phyloP scores from a whole-genome alignment of 495 filamentous ascomycete species.

The Filosporella fistucella region DNA sequence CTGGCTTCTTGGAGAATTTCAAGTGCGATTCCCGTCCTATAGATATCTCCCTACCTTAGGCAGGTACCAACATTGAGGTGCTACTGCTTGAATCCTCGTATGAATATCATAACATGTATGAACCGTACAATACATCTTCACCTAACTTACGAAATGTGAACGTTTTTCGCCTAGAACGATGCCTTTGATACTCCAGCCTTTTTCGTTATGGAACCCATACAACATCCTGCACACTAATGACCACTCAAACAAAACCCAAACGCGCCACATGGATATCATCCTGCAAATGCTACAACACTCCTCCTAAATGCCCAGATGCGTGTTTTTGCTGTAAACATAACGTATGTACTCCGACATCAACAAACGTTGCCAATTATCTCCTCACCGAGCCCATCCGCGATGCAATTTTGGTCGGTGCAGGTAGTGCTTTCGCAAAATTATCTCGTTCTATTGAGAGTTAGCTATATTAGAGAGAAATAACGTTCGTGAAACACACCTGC shows the following conservation, averaged over 20 bases:
- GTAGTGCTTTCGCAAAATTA: conserved; percentile 19
- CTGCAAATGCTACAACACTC: conserved; percentile 15
- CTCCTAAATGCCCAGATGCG: conserved; percentile 15
- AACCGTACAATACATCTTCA: too few species aligned
- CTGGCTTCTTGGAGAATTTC: too few species aligned
- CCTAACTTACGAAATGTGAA: too few species aligned
- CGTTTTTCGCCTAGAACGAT: too few species aligned
- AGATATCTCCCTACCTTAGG: too few species aligned
- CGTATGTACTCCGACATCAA: conserved; percentile 4
- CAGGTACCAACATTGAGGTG: too few species aligned
- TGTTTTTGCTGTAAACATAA: conserved; percentile 5
- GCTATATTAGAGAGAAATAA: background rate
- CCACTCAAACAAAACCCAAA: background rate
- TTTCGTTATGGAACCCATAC: too few species aligned
- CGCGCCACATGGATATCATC: conserved; percentile 19
- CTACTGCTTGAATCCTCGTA: too few species aligned
- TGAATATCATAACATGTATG: too few species aligned
- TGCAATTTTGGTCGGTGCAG: conserved; percentile 20
- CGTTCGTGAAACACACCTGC: conserved; percentile 52
- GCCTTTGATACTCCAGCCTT: too few species aligned
- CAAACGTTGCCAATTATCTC: conserved; percentile 5
- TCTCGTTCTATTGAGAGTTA: conserved; percentile 20
- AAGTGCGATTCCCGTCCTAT: too few species aligned
- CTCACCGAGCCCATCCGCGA: conserved; percentile 21
- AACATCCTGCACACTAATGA: background rate